Percentiles rank a stretch among this genome's conserved stretches.
These are phyloP conservation scores for Phytophthora macrochlamydospora DNA, from an alignment of 352 stramenopile species.

Conservation along the genomic window DNA sequence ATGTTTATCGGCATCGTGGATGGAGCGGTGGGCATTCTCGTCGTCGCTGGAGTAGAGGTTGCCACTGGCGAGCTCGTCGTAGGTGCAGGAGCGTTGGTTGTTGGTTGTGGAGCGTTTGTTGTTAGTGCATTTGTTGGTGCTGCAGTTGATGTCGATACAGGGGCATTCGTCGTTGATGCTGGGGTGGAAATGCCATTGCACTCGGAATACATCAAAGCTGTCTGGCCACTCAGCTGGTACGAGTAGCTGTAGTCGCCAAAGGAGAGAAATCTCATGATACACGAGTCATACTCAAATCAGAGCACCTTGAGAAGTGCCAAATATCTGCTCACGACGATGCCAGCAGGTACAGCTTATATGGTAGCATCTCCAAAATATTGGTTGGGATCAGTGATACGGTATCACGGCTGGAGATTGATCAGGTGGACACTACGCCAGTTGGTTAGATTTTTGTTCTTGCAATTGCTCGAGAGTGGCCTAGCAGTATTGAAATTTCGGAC, in stretches of 20 bases:
- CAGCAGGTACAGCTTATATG: too few relatives aligned
- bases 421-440: too few relatives aligned
- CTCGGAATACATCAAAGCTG: slow-evolving; percentile 35
- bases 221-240: slow-evolving; percentile 42
- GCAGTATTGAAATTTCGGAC: too few relatives aligned
- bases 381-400: too few relatives aligned
- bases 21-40: not conserved
- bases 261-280: slow-evolving; percentile 35
- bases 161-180: slow-evolving; percentile 1
- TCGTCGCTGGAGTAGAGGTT: slow-evolving; percentile 9
- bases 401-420: too few relatives aligned
- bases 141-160: slow-evolving; percentile 3
- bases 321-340: not conserved
- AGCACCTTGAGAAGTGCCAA: too few relatives aligned
- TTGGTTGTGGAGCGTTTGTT: not conserved
- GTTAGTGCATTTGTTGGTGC: slow-evolving; percentile 12
- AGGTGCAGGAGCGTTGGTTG: not conserved
- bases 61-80: slow-evolving; percentile 5
- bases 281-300: too few relatives aligned
- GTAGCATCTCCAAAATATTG: too few relatives aligned
- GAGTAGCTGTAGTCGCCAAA: slow-evolving; percentile 50
- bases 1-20: not conserved
- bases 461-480: too few relatives aligned
- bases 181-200: slow-evolving; percentile 19
- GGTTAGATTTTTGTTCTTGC: too few relatives aligned